These are phyloP conservation scores for Termitomyces sp. DNA, from an alignment of 768 basidiomycete genomes.

Conservation along the genomic window DNA sequence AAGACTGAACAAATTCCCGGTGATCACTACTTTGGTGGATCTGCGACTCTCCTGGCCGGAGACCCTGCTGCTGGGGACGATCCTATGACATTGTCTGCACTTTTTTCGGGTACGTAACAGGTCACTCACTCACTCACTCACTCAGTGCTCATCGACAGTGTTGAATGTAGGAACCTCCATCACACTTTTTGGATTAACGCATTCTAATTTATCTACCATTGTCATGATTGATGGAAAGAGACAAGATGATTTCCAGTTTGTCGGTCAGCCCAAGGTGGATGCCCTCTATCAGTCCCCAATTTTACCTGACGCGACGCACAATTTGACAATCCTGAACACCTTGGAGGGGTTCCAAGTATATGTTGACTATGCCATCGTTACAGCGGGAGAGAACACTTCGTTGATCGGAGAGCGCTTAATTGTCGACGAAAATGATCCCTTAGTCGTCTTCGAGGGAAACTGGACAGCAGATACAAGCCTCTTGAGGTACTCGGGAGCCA, in stretches of 20 bases:
- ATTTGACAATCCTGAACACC: too few species aligned
- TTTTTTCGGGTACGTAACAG: background rate
- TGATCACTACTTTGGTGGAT: background rate
- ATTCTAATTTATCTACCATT: background rate
- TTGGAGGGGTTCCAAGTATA: too few species aligned
- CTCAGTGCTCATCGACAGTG: too few species aligned
- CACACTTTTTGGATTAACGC: background rate
- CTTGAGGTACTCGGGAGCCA: too few species aligned
- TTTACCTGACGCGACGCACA: background rate
- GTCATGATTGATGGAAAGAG: background rate
- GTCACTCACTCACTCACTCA: background rate
- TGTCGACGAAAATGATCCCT: too few species aligned
- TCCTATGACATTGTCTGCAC: background rate
- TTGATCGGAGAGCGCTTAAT: background rate
- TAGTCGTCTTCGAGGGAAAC: too few species aligned
- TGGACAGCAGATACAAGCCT: too few species aligned
- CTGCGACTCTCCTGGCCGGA: background rate
- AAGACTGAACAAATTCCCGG: background rate
- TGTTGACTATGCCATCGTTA: background rate
- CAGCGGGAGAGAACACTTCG: background rate
- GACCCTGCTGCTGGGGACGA: too few species aligned
- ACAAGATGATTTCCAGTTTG: background rate
- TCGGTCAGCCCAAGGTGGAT: too few species aligned
- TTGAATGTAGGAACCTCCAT: background rate
- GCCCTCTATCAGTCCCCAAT: background rate